phyloP scores from a whole-genome alignment of 352 stramenopile species.

The Blastocystis sp. region DNA sequence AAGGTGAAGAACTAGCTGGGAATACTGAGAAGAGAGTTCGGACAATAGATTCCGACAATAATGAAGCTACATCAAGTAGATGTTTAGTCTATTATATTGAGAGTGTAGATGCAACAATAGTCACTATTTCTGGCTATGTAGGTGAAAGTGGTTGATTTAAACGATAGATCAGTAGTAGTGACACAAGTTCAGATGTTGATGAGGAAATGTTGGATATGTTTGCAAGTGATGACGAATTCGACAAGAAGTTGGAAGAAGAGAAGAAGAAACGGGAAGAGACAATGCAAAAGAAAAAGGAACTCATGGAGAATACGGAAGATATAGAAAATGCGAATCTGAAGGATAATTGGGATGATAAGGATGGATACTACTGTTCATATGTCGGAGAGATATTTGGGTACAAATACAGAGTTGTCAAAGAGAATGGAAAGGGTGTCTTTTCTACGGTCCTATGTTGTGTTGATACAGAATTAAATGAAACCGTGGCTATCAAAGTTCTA shows the following conservation, averaged over 20 bases:
- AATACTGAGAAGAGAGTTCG: not conserved
- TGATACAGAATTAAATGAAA: constrained; percentile 65
- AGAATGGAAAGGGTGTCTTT: constrained; percentile 92
- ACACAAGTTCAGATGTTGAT: not conserved
- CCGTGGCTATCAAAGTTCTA: constrained; percentile 69
- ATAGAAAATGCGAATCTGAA: constrained; percentile 64
- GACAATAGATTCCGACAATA: not conserved
- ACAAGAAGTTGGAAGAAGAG: constrained; percentile 57
- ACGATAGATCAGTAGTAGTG: not conserved
- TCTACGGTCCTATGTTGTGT: constrained; percentile 90
- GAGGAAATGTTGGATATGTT: constrained; percentile 80
- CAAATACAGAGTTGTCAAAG: constrained; percentile 83
- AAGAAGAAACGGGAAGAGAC: constrained; percentile 57
- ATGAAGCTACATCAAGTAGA: not conserved
- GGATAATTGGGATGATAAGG: constrained; percentile 87
- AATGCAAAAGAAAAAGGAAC: constrained; percentile 63
- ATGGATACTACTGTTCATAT: constrained; percentile 91
- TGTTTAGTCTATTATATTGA: not conserved
- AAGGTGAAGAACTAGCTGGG: not conserved
- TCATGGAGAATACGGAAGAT: constrained; percentile 65
- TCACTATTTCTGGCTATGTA: too few relatives aligned
- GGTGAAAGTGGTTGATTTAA: not conserved
- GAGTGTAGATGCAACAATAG: not conserved
- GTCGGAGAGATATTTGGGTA: constrained; percentile 84
- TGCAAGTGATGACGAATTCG: constrained; percentile 71